Evolutionary conservation across 306 rosid species (phyloP).

Genomic region (Gastrolobium villosum): DNA sequence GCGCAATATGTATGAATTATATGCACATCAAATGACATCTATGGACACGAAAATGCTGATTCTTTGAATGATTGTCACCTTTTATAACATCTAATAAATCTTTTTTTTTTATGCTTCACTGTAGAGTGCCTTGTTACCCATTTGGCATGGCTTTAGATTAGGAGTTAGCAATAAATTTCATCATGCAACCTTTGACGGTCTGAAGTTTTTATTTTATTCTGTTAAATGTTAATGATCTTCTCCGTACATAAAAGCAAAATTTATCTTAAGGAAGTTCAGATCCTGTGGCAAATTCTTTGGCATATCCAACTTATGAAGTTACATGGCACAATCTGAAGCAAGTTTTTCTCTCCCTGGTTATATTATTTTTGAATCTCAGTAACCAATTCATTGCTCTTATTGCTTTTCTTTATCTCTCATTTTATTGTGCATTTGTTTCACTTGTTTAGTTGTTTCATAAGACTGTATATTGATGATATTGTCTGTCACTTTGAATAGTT

Average conservation of each 20-base stretch:
- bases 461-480: conserved; percentile 37
- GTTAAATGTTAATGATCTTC: conserved; percentile 4
- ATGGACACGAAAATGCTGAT: conserved; percentile 23
- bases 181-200: conserved; percentile 16
- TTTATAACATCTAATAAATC: conserved; percentile 28
- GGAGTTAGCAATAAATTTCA: conserved; percentile 19
- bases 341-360: conserved; percentile 2
- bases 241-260: background rate
- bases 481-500: conserved; percentile 56
- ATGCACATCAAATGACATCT: conserved; percentile 19
- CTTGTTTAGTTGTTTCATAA: conserved; percentile 28
- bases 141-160: conserved; percentile 32
- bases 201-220: background rate
- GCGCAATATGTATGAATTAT: conserved; percentile 12
- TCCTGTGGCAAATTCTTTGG: too few relatives aligned
- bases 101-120: conserved; percentile 11
- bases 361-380: conserved; percentile 18
- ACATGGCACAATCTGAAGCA: conserved; percentile 15
- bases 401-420: conserved; percentile 30
- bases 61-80: conserved; percentile 23
- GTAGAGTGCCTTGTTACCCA: conserved; percentile 24
- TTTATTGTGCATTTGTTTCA: conserved; percentile 26
- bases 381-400: conserved; percentile 30
- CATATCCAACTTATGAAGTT: conserved; percentile 7
- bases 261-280: conserved; percentile 6